These are phyloP conservation scores for Colletotrichum tamarilloi DNA, from an alignment of 2,329 filamentous ascomycete species.

Conservation along the genomic window DNA sequence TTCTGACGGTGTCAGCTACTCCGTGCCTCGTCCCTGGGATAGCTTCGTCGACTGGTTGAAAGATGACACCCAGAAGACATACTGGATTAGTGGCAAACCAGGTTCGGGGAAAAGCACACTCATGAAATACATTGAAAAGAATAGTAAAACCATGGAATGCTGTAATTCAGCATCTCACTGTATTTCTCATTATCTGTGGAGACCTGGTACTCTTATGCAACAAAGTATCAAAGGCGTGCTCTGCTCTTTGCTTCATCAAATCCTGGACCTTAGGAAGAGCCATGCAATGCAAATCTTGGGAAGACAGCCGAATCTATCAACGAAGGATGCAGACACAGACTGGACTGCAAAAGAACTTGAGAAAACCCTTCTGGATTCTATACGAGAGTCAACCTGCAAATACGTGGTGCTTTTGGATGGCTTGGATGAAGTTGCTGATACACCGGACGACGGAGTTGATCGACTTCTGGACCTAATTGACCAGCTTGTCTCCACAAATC, in stretches of 20 bases:
- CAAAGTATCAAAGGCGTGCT: neutral
- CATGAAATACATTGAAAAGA: constrained; percentile 42
- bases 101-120: constrained; percentile 47
- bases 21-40: neutral
- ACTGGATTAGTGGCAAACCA: constrained; percentile 47
- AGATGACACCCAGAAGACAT: constrained; percentile 3
- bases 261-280: too few relatives aligned
- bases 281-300: accelerated
- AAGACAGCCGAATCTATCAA: accelerated
- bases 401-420: neutral
- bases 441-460: accelerated
- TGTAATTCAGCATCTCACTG: accelerated
- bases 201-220: neutral
- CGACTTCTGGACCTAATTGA: neutral
- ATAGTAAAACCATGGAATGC: neutral
- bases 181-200: neutral
- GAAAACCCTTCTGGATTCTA: neutral
- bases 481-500: neutral
- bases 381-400: neutral
- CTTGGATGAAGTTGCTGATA: neutral
- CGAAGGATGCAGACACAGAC: neutral
- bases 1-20: neutral
- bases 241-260: neutral
- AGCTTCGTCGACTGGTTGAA: neutral
- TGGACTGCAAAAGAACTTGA: neutral